These are phyloP conservation scores for Solanum sparsipilum DNA, from an alignment of 257 asterid genomes.

Conservation along the genomic window DNA sequence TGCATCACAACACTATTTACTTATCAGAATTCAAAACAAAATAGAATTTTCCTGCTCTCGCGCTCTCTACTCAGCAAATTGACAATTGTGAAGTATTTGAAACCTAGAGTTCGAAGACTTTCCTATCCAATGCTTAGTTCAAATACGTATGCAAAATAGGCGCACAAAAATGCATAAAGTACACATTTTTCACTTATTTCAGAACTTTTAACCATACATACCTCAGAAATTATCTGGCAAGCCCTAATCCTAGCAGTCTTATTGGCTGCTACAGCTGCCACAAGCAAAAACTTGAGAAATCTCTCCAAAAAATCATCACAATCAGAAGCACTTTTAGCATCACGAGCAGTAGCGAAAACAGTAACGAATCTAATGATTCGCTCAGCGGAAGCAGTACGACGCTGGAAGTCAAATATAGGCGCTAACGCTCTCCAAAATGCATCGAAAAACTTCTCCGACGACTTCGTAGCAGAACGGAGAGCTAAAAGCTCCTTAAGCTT, in stretches of 20 bases:
- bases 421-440: constrained; percentile 46
- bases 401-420: constrained; percentile 62
- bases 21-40: not conserved
- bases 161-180: not conserved
- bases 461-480: constrained; percentile 25
- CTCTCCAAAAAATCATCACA: constrained; percentile 49
- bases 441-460: constrained; percentile 29
- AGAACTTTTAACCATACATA: not conserved
- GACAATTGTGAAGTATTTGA: not conserved
- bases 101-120: not conserved
- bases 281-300: constrained; percentile 52
- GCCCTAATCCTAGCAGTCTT: constrained; percentile 73
- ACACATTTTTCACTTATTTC: not conserved
- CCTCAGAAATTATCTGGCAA: constrained; percentile 95
- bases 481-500: constrained; percentile 63
- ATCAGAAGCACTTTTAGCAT: constrained; percentile 10
- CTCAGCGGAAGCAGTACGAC: constrained; percentile 52
- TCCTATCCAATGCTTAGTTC: not conserved
- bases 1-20: not conserved
- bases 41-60: not conserved
- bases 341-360: constrained; percentile 33
- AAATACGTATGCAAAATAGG: not conserved
- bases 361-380: constrained; percentile 57
- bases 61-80: not conserved
- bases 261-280: constrained; percentile 54